Conservation (phyloP, 345 rosid species). For the Microthlaspi erraticum region DNA sequence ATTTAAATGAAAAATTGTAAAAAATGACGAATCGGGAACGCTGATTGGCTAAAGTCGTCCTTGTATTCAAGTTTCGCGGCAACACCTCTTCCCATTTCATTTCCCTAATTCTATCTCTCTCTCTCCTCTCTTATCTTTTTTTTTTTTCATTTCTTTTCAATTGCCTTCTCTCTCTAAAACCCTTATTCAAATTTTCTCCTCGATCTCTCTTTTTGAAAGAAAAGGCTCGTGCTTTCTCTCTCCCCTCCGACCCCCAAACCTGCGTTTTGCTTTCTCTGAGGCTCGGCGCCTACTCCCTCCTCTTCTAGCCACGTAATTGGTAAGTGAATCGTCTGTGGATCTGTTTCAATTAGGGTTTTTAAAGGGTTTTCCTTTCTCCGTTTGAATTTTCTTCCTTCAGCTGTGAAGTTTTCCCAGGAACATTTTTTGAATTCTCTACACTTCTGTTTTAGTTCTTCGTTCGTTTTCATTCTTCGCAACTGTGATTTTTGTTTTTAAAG, state of each 20-base stretch:
- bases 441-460: slow-evolving; percentile 12
- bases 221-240: slow-evolving; percentile 37
- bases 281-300: slow-evolving; percentile 28
- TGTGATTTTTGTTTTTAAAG: slow-evolving; percentile 12
- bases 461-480: no score
- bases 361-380: slow-evolving; percentile 21
- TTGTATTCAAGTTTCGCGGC: slow-evolving; percentile 95
- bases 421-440: neutral
- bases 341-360: slow-evolving; percentile 57
- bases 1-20: neutral
- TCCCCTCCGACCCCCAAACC: neutral
- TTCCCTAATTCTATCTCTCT: slow-evolving; percentile 4
- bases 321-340: slow-evolving; percentile 43
- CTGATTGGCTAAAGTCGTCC: slow-evolving; percentile 44
- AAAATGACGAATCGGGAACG: slow-evolving; percentile 6
- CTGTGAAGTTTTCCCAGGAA: neutral
- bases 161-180: slow-evolving; percentile 31
- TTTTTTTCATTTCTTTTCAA: neutral
- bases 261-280: slow-evolving; percentile 20
- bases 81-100: slow-evolving; percentile 46
- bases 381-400: slow-evolving; percentile 11
- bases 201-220: slow-evolving; percentile 38
- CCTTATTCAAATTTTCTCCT: slow-evolving; percentile 36
- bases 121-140: neutral
- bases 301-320: slow-evolving; percentile 38